phyloP scores from a whole-genome alignment of 148 eudicot genomes.

The Pharnaceum exiguum region DNA sequence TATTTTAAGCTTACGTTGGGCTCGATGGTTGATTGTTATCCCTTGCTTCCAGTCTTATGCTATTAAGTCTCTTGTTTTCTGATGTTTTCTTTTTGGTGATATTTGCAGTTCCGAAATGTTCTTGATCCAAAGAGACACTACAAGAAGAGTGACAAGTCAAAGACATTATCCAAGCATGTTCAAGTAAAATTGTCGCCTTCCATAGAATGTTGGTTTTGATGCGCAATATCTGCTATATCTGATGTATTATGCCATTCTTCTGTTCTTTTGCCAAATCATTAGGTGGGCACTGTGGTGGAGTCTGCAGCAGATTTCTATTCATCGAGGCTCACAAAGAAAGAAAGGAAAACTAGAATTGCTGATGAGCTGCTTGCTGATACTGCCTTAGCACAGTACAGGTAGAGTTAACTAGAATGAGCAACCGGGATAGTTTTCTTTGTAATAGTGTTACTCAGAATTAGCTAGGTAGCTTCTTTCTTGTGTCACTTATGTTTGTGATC shows the following conservation, averaged over 20 bases:
- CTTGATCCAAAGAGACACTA: slow-evolving; percentile 98
- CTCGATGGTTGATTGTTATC: not conserved
- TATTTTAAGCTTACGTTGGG: too few relatives aligned
- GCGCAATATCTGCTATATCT: not conserved
- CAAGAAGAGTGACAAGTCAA: slow-evolving; percentile 77
- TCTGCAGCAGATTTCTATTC: slow-evolving; percentile 54
- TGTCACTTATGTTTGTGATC: not conserved
- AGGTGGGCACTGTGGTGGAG: slow-evolving; percentile 88
- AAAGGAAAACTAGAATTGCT: slow-evolving; percentile 75
- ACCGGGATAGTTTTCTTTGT: not conserved
- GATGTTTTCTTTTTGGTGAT: slow-evolving; percentile 2
- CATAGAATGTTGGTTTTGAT: too few relatives aligned
- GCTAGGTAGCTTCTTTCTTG: too few relatives aligned
- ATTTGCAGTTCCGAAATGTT: slow-evolving; percentile 66
- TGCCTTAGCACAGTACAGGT: slow-evolving; percentile 57
- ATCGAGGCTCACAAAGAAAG: slow-evolving; percentile 76
- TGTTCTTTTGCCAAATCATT: not conserved
- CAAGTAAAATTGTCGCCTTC: too few relatives aligned
- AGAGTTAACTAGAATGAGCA: not conserved
- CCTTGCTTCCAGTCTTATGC: not conserved
- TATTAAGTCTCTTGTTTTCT: not conserved
- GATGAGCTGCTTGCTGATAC: slow-evolving; percentile 76
- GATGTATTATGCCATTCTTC: not conserved
- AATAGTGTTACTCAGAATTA: too few relatives aligned
- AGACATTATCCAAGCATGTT: slow-evolving; percentile 78